These are phyloP conservation scores for Myriangium duriaei DNA, from an alignment of 2,329 filamentous ascomycete genomes.

Conservation along the genomic window DNA sequence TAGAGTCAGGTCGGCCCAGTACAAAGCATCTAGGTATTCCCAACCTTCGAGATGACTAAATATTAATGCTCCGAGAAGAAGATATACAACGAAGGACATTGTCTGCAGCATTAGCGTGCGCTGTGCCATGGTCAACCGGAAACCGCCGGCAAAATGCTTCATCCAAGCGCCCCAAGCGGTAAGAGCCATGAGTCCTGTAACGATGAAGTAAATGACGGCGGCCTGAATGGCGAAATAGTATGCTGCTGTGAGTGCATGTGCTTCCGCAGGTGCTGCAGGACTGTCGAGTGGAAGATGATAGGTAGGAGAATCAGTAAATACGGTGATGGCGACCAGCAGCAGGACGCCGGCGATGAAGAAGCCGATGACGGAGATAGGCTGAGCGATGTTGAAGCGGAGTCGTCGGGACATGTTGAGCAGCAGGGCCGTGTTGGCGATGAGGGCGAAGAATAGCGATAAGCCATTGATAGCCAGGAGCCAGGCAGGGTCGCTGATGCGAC, in stretches of 20 bases:
- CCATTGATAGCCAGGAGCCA: slow-evolving; percentile 45
- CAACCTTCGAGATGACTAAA: slow-evolving; percentile 40
- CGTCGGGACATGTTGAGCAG: slow-evolving; percentile 48
- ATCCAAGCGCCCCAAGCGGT: slow-evolving; percentile 44
- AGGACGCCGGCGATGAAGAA: slow-evolving; percentile 43
- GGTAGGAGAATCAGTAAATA: slow-evolving; percentile 30
- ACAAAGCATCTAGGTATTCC: slow-evolving; percentile 42
- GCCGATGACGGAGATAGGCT: slow-evolving; percentile 49
- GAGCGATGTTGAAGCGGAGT: slow-evolving; percentile 42
- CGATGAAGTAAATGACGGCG: slow-evolving; percentile 43
- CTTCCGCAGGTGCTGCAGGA: slow-evolving; percentile 12
- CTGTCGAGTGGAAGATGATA: slow-evolving; percentile 27
- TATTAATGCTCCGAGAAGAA: slow-evolving; percentile 35
- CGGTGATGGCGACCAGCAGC: slow-evolving; percentile 39
- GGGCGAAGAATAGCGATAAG: slow-evolving; percentile 40
- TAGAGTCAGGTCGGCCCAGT: slow-evolving; percentile 44
- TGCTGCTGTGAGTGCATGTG: slow-evolving; percentile 40
- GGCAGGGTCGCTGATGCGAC: slow-evolving; percentile 38
- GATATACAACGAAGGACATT: slow-evolving; percentile 36
- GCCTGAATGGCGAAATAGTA: slow-evolving; percentile 51
- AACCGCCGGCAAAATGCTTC: slow-evolving; percentile 43
- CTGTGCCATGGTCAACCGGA: slow-evolving; percentile 43
- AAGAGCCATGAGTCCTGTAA: slow-evolving; percentile 41
- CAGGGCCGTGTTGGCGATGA: slow-evolving; percentile 42
- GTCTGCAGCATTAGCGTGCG: slow-evolving; percentile 44